Evolutionary conservation across 192 early-diverging fungal genomes (phyloP).

Genomic region (Allomyces macrogynus): DNA sequence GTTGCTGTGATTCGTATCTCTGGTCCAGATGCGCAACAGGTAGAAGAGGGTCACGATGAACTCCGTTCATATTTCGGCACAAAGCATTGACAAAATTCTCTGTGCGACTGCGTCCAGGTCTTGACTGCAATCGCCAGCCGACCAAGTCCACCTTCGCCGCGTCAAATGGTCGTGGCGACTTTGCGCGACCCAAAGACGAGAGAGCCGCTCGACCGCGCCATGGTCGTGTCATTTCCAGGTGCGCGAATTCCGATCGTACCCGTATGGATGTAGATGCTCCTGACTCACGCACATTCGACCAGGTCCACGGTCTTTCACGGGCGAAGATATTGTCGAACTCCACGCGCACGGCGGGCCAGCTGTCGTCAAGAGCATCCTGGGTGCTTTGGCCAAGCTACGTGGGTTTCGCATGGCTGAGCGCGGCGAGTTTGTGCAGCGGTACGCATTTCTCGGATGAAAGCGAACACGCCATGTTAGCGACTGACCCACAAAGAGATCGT

Average conservation of each 20-base stretch:
- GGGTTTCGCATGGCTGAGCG: constrained; percentile 43
- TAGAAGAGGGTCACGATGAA: constrained; percentile 4
- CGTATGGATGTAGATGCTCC: too few relatives aligned
- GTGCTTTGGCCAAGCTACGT: constrained; percentile 20
- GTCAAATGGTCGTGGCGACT: not conserved
- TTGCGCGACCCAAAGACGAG: not conserved
- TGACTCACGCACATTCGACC: too few relatives aligned
- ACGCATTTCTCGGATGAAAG: not conserved
- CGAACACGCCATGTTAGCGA: not conserved
- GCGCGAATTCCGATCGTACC: not conserved
- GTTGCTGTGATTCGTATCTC: constrained; percentile 58
- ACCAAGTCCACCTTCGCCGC: not conserved
- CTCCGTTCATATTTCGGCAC: not conserved
- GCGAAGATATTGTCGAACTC: constrained; percentile 53
- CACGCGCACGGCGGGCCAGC: constrained; percentile 57
- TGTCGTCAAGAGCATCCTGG: constrained; percentile 32
- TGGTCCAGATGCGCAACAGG: constrained; percentile 26
- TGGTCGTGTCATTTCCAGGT: not conserved
- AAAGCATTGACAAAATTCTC: too few relatives aligned
- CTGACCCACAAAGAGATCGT: not conserved
- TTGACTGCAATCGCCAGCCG: not conserved
- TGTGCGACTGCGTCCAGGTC: not conserved
- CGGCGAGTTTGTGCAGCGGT: constrained; percentile 56
- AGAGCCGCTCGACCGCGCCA: not conserved
- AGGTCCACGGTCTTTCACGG: constrained; percentile 24